Conservation (phyloP, 75 land plant species). For the Larix kaempferi region DNA sequence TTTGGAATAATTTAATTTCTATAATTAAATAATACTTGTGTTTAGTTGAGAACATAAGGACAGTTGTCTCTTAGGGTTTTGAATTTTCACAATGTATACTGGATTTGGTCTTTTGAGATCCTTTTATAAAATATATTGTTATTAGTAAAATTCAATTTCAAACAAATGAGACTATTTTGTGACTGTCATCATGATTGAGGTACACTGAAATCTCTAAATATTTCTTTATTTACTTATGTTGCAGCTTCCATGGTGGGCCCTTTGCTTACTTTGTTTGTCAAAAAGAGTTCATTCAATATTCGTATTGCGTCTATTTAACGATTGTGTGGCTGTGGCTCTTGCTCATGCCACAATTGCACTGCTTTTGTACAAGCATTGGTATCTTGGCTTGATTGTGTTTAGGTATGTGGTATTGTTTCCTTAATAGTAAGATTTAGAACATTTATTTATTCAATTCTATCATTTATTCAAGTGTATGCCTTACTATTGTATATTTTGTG, state of each 20-base stretch:
- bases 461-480: no score
- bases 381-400: slow-evolving; percentile 75
- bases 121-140: not conserved
- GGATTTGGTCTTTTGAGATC: not conserved
- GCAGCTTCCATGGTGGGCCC: slow-evolving; percentile 97
- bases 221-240: not conserved
- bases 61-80: no score
- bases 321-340: slow-evolving; percentile 85
- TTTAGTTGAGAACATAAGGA: no score
- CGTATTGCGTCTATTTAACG: slow-evolving; percentile 94
- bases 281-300: slow-evolving; percentile 97
- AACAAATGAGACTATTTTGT: not conserved
- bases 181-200: not conserved
- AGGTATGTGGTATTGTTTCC: slow-evolving; percentile 34
- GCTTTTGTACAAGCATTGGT: slow-evolving; percentile 66
- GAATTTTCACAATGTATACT: no score
- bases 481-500: not conserved
- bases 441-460: not conserved
- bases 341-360: slow-evolving; percentile 73
- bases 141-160: not conserved
- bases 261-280: slow-evolving; percentile 73
- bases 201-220: not conserved
- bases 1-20: no score
- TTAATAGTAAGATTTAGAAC: slow-evolving; percentile 1
- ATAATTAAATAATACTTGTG: no score